Percentiles rank a stretch among this genome's conserved stretches.
Conservation (phyloP, 768 basidiomycete genomes). For the Pulveroboletus ravenelii region DNA sequence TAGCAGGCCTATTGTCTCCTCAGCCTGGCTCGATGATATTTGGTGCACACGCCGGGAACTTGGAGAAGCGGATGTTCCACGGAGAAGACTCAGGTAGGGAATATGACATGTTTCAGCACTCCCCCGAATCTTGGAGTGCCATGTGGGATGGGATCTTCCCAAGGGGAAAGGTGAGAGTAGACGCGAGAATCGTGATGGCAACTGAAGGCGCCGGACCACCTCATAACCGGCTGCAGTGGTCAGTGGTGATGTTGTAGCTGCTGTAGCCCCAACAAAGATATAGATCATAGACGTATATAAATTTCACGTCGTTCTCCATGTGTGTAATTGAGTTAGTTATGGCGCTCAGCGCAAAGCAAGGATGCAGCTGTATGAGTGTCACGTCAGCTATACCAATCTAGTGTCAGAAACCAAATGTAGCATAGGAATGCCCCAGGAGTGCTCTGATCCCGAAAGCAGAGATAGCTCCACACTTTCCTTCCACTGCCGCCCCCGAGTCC, state of each 20-base stretch:
- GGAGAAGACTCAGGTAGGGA: neutral
- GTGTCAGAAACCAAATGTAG: too few relatives aligned
- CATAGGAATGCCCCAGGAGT: too few relatives aligned
- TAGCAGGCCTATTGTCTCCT: slow-evolving; percentile 28
- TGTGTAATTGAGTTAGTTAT: neutral
- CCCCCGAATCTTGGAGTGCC: slow-evolving; percentile 32
- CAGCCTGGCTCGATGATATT: slow-evolving; percentile 30
- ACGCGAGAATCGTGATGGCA: neutral
- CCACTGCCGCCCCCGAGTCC: too few relatives aligned
- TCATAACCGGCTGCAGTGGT: slow-evolving; percentile 24
- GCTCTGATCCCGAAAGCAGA: too few relatives aligned
- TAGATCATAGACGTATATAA: too few relatives aligned
- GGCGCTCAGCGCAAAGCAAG: too few relatives aligned
- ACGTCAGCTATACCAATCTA: too few relatives aligned
- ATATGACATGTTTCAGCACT: slow-evolving; percentile 27
- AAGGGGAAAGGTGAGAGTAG: slow-evolving; percentile 10
- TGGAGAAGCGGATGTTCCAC: neutral
- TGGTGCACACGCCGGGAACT: slow-evolving; percentile 22
- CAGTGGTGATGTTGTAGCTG: slow-evolving; percentile 11
- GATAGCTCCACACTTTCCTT: too few relatives aligned
- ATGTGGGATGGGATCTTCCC: slow-evolving; percentile 38
- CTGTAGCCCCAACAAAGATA: too few relatives aligned
- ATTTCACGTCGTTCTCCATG: neutral
- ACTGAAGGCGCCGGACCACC: neutral
- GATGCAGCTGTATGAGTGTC: too few relatives aligned